Percentiles rank a stretch among this genome's conserved stretches.
phyloP scores from a whole-genome alignment of 1,139 yeast genomes.

The Tardiomyces blankii region DNA sequence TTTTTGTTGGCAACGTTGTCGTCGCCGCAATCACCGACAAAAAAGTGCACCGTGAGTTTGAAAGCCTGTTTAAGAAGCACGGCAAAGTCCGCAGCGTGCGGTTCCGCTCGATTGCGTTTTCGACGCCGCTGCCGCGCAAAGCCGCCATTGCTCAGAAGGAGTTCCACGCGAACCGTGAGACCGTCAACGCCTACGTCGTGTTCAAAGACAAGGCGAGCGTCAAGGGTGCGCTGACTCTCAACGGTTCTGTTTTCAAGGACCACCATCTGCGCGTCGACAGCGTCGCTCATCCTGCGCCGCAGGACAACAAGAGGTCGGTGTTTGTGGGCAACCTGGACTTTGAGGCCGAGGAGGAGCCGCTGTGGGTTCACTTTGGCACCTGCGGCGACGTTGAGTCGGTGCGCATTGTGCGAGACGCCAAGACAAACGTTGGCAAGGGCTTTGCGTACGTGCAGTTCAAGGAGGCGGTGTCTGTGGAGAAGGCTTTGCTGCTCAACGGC shows the following conservation, averaged over 20 bases:
- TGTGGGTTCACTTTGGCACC: conserved; percentile 70
- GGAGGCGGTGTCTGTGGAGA: conserved; percentile 70
- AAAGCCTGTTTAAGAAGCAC: conserved; percentile 42
- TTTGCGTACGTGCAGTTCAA: conserved; percentile 91
- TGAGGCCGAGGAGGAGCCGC: conserved; percentile 79
- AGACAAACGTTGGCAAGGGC: conserved; percentile 94
- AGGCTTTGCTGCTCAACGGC: conserved; percentile 70
- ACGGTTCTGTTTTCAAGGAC: conserved; percentile 56
- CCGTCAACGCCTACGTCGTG: conserved; percentile 83
- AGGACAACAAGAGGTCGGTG: conserved; percentile 72
- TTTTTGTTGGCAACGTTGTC: conserved; percentile 83
- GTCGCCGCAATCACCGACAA: conserved; percentile 56
- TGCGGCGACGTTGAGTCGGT: conserved; percentile 78
- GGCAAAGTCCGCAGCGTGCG: conserved; percentile 68
- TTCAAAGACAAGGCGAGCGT: conserved; percentile 45
- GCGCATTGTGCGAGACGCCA: conserved; percentile 80
- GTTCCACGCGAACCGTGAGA: conserved; percentile 65
- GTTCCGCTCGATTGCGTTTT: conserved; percentile 86
- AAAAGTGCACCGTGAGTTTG: conserved; percentile 48
- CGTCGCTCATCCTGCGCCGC: conserved; percentile 79
- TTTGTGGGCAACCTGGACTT: conserved; percentile 94
- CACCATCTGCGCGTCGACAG: conserved; percentile 87
- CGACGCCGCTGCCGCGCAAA: conserved; percentile 81
- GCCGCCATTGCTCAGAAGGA: conserved; percentile 80
- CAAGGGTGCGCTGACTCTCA: conserved; percentile 42